These are phyloP conservation scores for Cucumis hystrix DNA, from an alignment of 306 rosid genomes.

Conservation along the genomic window DNA sequence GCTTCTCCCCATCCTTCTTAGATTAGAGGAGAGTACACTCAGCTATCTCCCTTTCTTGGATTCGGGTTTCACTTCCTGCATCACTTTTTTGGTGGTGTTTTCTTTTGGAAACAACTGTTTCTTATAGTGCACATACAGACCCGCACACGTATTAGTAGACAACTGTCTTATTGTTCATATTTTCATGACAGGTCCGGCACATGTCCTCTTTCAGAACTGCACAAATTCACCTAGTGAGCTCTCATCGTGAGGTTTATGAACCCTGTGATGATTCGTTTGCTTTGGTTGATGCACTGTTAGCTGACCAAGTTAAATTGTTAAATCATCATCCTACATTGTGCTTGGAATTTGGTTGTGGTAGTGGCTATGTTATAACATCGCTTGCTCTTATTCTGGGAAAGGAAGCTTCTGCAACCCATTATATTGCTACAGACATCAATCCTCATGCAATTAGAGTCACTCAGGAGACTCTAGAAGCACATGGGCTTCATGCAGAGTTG, in stretches of 20 bases:
- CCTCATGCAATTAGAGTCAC: conserved; percentile 63
- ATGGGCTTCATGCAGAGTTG: conserved; percentile 80
- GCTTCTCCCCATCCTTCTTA: background rate
- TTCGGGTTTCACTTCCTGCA: background rate
- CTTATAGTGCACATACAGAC: background rate
- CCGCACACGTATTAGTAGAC: background rate
- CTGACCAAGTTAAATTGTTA: conserved; percentile 50
- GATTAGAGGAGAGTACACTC: background rate
- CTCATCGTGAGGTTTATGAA: conserved; percentile 86
- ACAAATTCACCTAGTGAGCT: conserved; percentile 73
- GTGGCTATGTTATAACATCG: conserved; percentile 91
- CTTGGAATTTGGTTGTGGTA: conserved; percentile 89
- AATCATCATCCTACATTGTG: conserved; percentile 58
- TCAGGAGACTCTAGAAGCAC: conserved; percentile 60
- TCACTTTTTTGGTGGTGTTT: background rate
- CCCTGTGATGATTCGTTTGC: conserved; percentile 97
- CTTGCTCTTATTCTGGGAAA: conserved; percentile 76
- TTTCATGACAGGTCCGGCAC: conserved; percentile 25
- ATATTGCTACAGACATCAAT: conserved; percentile 84
- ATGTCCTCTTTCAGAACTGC: conserved; percentile 44
- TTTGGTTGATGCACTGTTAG: conserved; percentile 83
- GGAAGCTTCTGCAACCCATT: conserved; percentile 35
- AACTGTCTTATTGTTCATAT: background rate
- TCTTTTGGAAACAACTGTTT: background rate
- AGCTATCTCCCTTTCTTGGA: background rate